Base-by-base conservation (phyloP, 163 green algal species). In the Chloroidium sp. region DNA sequence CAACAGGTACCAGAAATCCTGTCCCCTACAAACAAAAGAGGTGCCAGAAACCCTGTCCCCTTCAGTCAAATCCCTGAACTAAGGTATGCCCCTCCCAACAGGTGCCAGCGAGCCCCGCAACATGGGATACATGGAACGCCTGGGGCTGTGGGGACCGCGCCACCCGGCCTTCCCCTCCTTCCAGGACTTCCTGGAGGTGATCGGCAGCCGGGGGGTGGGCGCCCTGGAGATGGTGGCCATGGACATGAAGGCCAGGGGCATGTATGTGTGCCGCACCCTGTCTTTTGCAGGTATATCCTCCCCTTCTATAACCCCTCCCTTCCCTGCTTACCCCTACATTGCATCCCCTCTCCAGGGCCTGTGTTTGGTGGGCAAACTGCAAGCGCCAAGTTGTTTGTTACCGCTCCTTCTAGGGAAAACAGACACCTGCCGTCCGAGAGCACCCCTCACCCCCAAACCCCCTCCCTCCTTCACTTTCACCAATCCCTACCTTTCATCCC, bases 231-330 rank as follows among this genome's bases (percentile, higher is more conserved):
- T 94, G 72, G 86, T 76, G 6, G 86, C 86, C 12, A 90, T 90
- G 86, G 86, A 90, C 76, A 86, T 88, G 84, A 88, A 88, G 74
- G 82, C 82, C n/a, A 78, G 84, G 64, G 92, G 92, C 77, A 91
- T 93, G 85, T 96, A 93, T 75, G 83, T 95, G 58, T 95, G 87
- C 83, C 89, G 92, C 78, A 94, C 90, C 2, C 90, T 96, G 4
- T 90, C 82, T 78, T 96, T 90, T 74, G 59, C 36, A 36, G 36
- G 36, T 36, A 36, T 36, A 36, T 36, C 36, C 36, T 36, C 36
- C 36, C 36, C 36, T 36, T 36, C 36, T 36, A 36, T 36, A 36
- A 36, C 36, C 36, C 36, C 36, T 36, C 36, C 36, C 36, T 36
- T 36, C 36, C 36, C 36, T 36, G 36, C 36, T 36, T 36, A 36